phyloP scores from a whole-genome alignment of 2,329 filamentous ascomycete genomes.

The Cladosporium halotolerans region DNA sequence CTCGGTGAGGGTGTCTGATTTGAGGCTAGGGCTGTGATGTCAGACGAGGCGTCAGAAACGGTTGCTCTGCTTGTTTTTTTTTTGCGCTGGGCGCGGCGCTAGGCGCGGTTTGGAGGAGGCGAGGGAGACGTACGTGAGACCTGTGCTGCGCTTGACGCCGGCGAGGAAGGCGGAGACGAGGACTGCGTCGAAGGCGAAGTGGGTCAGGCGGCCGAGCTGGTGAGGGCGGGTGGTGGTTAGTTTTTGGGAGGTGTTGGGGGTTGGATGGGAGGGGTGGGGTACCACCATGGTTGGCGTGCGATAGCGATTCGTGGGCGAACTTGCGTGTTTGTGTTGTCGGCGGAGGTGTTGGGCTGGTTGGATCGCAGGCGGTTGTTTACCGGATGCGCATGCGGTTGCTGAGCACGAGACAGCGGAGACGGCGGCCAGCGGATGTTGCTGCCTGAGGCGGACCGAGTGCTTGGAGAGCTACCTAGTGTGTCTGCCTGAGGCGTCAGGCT shows the following conservation, averaged over 20 bases:
- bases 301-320: not conserved
- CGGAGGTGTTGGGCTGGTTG: not conserved
- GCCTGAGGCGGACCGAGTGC: not conserved
- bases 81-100: constrained; percentile 24
- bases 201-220: constrained; percentile 86
- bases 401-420: constrained; percentile 5
- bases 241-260: constrained; percentile 13
- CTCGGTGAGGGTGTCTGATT: constrained; percentile 76
- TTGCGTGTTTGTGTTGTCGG: not conserved
- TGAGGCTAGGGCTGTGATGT: constrained; percentile 67
- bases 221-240: constrained; percentile 54
- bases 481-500: too few species aligned
- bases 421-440: not conserved
- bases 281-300: constrained; percentile 19
- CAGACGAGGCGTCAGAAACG: constrained; percentile 31
- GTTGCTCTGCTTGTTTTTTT: not conserved
- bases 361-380: not conserved
- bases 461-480: too few species aligned
- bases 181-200: constrained; percentile 95
- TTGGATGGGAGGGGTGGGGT: constrained; percentile 1
- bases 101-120: constrained; percentile 10
- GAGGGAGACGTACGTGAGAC: constrained; percentile 77
- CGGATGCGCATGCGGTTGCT: not conserved
- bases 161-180: constrained; percentile 94
- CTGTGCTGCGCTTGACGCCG: constrained; percentile 94